Evolutionary conservation across 2,329 filamentous ascomycete genomes (phyloP), one percentile per base, ranked within the genome.

Genomic region (Fusarium humuli): DNA sequence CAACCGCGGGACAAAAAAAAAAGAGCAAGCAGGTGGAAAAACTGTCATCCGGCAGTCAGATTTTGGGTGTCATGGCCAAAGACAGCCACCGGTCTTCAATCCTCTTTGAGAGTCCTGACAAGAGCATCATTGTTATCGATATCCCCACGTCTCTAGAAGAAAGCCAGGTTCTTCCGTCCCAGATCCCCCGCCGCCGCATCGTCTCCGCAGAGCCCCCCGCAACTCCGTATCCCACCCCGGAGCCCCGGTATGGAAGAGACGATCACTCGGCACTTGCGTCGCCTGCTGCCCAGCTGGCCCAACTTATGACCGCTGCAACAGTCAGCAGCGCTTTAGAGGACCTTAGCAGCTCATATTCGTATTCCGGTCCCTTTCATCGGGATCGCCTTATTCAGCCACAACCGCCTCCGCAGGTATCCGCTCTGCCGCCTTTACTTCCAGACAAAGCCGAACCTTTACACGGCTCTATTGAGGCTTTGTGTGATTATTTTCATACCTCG

Each of bases 121-220:
- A 79, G 50, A 83, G 85, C 47, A 79, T 90, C 56, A 82, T 88
- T 23, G 77, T 94, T 27, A 78, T 94, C 54, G 92, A 94, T 74
- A 87, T 94, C 47, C 91, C 92, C 25, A 82, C 83, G 20, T 92
- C 92, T 3, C 86, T 94, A 41, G 89, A 92, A 70, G 83, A 88
- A 64, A 88, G 87, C 20, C 92, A 94, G 79, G 83, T 84, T 34
- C 80, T 81, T 14, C 76, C 80, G 9, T 79, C 78, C 30, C 72
- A 81, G 34, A 63, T 71, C 23, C 77, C 80, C 57, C 64, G 68
- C 50, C 80, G 81, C 53, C 81, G 82, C 59, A 79, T 89, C 48
- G 70, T 85, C 64, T 87, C 86, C 44, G 81, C 77, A 60, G 73
- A 74, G 67, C 84, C 82, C 61, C 79, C 78, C 73, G 82, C 74